Evolutionary conservation across 2,329 filamentous ascomycete genomes (phyloP).

Genomic region (Fusarium napiforme): DNA sequence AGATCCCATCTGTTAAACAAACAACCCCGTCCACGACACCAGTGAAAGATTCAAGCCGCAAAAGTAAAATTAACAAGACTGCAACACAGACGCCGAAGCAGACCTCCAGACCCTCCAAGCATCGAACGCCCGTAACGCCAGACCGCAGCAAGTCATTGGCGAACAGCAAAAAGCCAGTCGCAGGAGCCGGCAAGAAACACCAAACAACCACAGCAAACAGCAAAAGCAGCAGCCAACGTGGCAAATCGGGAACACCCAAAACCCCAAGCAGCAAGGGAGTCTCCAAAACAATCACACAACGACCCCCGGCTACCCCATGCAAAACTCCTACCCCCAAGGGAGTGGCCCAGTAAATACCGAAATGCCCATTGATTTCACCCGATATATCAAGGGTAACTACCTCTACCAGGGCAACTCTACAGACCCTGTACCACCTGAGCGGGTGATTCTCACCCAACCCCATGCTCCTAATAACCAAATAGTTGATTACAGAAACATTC

Average conservation of each 20-base stretch:
- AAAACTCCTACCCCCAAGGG: conserved; percentile 23
- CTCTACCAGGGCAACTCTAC: conserved; percentile 1
- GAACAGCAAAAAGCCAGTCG: conserved; percentile 41
- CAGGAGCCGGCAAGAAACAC: conserved; percentile 44
- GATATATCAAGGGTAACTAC: conserved; percentile 32
- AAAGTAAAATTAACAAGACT: conserved; percentile 49
- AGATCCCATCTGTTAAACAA: conserved; percentile 38
- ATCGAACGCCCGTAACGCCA: conserved; percentile 31
- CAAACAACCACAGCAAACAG: conserved; percentile 7
- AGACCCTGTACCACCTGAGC: conserved; percentile 8
- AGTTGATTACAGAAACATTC: conserved; percentile 42
- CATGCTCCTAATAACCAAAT: conserved; percentile 1
- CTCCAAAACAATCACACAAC: background rate
- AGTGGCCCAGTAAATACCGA: conserved; percentile 11
- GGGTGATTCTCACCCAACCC: conserved; percentile 14
- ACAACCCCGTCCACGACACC: conserved; percentile 42
- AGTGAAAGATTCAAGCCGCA: conserved; percentile 40
- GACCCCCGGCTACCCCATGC: background rate
- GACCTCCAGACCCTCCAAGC: conserved; percentile 33
- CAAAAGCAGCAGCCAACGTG: conserved; percentile 15
- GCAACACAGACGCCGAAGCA: conserved; percentile 47
- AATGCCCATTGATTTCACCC: conserved; percentile 7
- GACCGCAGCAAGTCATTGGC: conserved; percentile 22
- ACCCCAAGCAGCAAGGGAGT: conserved; percentile 17
- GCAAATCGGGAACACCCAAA: conserved; percentile 13